Percentiles rank a stretch among this genome's conserved stretches.
These are phyloP conservation scores for Podaxis carcinomalis DNA, from an alignment of 768 basidiomycete species.

Conservation along the genomic window DNA sequence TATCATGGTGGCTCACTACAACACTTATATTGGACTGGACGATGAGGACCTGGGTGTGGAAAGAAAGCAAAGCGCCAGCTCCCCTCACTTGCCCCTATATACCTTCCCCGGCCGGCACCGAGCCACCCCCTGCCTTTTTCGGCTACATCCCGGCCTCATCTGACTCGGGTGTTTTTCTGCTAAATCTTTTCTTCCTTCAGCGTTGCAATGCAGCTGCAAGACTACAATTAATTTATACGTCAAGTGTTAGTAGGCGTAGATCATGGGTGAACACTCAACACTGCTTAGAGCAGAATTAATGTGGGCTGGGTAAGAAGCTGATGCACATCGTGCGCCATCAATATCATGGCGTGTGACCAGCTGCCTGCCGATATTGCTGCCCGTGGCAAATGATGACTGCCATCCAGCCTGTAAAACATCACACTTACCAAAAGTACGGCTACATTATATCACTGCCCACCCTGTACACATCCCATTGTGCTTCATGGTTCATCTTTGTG, in stretches of 20 bases:
- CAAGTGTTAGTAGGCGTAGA: too few relatives aligned
- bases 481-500: too few relatives aligned
- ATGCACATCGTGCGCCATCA: background rate
- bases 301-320: background rate
- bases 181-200: background rate
- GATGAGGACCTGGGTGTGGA: slow-evolving; percentile 11
- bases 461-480: too few relatives aligned
- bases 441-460: too few relatives aligned
- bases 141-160: background rate
- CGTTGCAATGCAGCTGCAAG: too few relatives aligned
- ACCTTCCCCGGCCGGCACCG: slow-evolving; percentile 9
- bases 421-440: too few relatives aligned
- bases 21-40: slow-evolving; percentile 10
- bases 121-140: slow-evolving; percentile 5
- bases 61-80: background rate
- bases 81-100: slow-evolving; percentile 10
- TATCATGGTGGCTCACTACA: slow-evolving; percentile 24
- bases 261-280: too few relatives aligned
- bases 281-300: background rate
- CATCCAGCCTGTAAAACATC: too few relatives aligned
- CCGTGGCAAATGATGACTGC: too few relatives aligned
- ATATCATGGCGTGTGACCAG: background rate
- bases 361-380: background rate
- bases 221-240: too few relatives aligned
- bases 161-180: background rate